Conservation (phyloP, 2,329 filamentous ascomycete genomes). For the Talaromyces islandicus region DNA sequence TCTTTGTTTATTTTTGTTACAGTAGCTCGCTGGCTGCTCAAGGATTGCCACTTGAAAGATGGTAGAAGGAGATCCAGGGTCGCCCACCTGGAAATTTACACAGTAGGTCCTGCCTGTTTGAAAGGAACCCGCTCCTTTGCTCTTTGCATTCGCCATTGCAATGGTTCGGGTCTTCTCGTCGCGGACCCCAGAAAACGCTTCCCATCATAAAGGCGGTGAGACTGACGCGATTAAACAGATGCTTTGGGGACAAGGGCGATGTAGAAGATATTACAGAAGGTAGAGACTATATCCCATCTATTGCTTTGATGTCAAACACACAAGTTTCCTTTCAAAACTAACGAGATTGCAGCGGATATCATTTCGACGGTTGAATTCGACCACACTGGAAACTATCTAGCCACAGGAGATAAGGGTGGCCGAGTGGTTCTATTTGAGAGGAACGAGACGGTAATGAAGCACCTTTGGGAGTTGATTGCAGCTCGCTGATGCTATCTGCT, state of each 20-base stretch:
- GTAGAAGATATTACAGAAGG: conserved; percentile 98
- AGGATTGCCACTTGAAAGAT: conserved; percentile 57
- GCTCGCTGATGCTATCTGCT: conserved; percentile 14
- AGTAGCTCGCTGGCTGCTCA: conserved; percentile 17
- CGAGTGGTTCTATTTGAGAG: conserved; percentile 53
- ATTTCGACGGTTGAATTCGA: conserved; percentile 50
- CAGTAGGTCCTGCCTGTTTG: conserved; percentile 61
- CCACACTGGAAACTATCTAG: conserved; percentile 47
- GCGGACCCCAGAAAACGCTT: neutral
- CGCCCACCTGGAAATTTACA: conserved; percentile 99
- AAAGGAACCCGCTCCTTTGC: conserved; percentile 5
- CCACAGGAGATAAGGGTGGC: conserved; percentile 48
- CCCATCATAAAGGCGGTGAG: neutral
- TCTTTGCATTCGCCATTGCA: neutral
- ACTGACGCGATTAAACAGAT: conserved; percentile 51
- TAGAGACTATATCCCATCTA: conserved; percentile 33
- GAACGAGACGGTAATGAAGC: conserved; percentile 76
- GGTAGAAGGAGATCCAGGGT: conserved; percentile 91
- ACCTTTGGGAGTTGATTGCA: conserved; percentile 12
- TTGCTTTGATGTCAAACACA: neutral
- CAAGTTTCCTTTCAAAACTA: neutral
- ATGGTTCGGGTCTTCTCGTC: neutral
- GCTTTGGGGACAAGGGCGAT: conserved; percentile 99
- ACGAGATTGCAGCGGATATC: conserved; percentile 38
- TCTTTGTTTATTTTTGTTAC: conserved; percentile 10